Percentiles rank a stretch among this genome's conserved stretches.
phyloP scores from a whole-genome alignment of 768 basidiomycete species.

The Gelatoporia subvermispora region DNA sequence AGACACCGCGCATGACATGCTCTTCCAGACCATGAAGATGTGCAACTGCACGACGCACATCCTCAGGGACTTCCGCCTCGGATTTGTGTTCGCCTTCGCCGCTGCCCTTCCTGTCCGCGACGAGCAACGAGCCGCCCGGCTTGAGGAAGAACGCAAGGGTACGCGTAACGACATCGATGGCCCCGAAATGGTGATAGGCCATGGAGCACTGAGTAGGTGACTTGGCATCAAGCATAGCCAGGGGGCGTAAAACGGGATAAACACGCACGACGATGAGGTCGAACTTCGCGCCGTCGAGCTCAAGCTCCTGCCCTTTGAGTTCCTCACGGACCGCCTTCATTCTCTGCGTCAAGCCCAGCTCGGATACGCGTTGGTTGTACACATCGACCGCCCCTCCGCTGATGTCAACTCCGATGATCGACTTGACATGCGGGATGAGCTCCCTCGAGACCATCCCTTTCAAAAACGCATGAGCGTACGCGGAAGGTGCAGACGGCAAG shows the following conservation, averaged over 20 bases:
- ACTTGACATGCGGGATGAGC: slow-evolving; percentile 57
- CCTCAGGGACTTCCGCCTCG: slow-evolving; percentile 26
- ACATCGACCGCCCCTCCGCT: slow-evolving; percentile 65
- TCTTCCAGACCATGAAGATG: slow-evolving; percentile 52
- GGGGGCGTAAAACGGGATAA: slow-evolving; percentile 1
- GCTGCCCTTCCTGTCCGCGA: slow-evolving; percentile 43
- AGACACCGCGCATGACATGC: slow-evolving; percentile 42
- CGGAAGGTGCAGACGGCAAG: no score
- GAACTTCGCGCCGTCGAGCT: slow-evolving; percentile 52
- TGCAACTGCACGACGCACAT: slow-evolving; percentile 44
- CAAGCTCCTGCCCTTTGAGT: slow-evolving; percentile 41
- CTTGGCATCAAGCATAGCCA: background rate
- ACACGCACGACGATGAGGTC: slow-evolving; percentile 65
- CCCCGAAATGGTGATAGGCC: slow-evolving; percentile 61
- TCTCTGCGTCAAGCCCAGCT: slow-evolving; percentile 65
- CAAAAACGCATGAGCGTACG: background rate
- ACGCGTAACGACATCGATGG: slow-evolving; percentile 45
- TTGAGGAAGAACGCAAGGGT: slow-evolving; percentile 52
- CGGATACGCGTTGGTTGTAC: slow-evolving; percentile 52
- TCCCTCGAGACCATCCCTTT: slow-evolving; percentile 61
- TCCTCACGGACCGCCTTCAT: slow-evolving; percentile 64
- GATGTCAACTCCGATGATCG: slow-evolving; percentile 72
- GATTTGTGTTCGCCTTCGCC: slow-evolving; percentile 24
- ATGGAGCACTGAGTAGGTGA: slow-evolving; percentile 46
- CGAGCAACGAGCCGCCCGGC: slow-evolving; percentile 54